Conservation (phyloP, 805 yeast species). For the Yarrowia alimentaria region DNA sequence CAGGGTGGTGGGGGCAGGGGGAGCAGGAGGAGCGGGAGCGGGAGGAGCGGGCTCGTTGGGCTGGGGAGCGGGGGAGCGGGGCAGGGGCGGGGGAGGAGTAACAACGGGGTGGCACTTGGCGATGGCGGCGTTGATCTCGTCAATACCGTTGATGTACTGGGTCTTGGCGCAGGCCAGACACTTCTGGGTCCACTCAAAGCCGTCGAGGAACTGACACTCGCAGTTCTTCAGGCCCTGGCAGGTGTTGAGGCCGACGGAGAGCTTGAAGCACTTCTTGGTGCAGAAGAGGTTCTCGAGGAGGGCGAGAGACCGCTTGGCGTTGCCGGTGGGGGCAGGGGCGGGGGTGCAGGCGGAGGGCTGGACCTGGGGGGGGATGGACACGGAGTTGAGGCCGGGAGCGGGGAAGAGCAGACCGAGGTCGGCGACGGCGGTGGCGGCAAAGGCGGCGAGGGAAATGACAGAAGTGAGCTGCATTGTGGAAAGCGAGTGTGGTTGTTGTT, state of each 20-base stretch:
- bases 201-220: constrained; percentile 26
- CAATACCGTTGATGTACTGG: constrained; percentile 23
- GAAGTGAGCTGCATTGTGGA: constrained; percentile 20
- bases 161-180: constrained; percentile 25
- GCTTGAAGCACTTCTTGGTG: constrained; percentile 27
- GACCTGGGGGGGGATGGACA: constrained; percentile 24
- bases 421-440: constrained; percentile 20
- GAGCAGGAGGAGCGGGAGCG: background rate
- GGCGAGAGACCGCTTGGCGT: constrained; percentile 8
- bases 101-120: constrained; percentile 26
- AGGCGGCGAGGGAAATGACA: constrained; percentile 13
- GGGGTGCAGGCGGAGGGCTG: constrained; percentile 25
- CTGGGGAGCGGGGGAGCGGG: constrained; percentile 6
- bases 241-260: constrained; percentile 24
- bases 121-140: constrained; percentile 26
- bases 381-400: constrained; percentile 15
- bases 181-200: constrained; percentile 21
- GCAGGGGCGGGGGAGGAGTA: background rate
- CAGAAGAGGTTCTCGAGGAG: constrained; percentile 19
- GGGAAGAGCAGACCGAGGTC: constrained; percentile 26
- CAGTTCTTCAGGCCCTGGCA: constrained; percentile 24
- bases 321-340: constrained; percentile 11
- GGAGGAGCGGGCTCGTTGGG: background rate
- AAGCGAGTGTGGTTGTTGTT: constrained; percentile 21
- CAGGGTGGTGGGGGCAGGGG: constrained; percentile 9